phyloP scores from a whole-genome alignment of 2,329 filamentous ascomycete genomes.

The Epicoccum nigrum region DNA sequence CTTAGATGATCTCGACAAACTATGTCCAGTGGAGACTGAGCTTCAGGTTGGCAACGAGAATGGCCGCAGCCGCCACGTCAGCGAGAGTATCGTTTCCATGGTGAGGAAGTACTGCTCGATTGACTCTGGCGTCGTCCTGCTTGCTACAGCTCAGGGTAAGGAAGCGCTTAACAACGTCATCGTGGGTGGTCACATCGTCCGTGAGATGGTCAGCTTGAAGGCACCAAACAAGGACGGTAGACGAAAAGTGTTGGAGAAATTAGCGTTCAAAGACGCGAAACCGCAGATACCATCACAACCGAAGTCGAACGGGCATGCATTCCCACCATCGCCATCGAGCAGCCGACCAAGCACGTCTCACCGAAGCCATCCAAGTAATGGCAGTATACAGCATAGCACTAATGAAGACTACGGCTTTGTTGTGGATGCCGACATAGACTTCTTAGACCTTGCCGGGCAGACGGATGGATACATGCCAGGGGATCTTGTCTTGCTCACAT shows the following conservation, averaged over 20 bases:
- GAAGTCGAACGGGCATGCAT: constrained; percentile 39
- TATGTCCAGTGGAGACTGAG: constrained; percentile 93
- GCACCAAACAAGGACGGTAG: constrained; percentile 92
- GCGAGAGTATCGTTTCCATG: constrained; percentile 83
- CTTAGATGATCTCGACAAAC: constrained; percentile 88
- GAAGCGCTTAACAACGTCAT: constrained; percentile 90
- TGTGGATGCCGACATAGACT: constrained; percentile 79
- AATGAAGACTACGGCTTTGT: constrained; percentile 64
- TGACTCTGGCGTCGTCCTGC: constrained; percentile 80
- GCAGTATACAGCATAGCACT: constrained; percentile 47
- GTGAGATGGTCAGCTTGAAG: constrained; percentile 87
- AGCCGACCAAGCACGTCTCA: constrained; percentile 54
- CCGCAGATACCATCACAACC: constrained; percentile 25
- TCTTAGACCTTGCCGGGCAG: constrained; percentile 89
- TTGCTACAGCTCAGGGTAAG: constrained; percentile 92
- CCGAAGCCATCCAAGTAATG: constrained; percentile 51
- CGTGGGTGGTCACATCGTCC: constrained; percentile 87
- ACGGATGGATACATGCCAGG: constrained; percentile 99
- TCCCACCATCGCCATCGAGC: constrained; percentile 52
- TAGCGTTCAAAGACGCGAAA: constrained; percentile 60
- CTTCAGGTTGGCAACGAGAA: constrained; percentile 94
- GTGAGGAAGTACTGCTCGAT: constrained; percentile 82
- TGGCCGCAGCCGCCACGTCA: constrained; percentile 87
- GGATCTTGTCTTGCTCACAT: constrained; percentile 83
- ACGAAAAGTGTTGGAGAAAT: constrained; percentile 79